phyloP scores from a whole-genome alignment of 495 filamentous ascomycete genomes.

The Bathelium albidoporum region DNA sequence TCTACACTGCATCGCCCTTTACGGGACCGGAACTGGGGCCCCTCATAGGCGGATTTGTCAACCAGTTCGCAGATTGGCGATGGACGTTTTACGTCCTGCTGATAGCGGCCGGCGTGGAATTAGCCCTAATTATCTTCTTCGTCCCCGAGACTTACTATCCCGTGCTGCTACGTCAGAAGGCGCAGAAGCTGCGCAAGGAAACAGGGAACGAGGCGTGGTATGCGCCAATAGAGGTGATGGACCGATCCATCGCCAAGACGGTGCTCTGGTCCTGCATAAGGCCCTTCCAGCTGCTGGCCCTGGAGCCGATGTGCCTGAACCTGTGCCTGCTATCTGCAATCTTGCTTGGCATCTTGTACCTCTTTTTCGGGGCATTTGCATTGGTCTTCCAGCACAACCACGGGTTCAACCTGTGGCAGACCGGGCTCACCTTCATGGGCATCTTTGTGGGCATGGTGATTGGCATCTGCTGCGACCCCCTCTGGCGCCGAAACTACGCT shows the following conservation, averaged over 20 bases:
- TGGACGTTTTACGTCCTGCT: conserved; percentile 86
- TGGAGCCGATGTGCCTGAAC: conserved; percentile 70
- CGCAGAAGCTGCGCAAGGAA: conserved; percentile 55
- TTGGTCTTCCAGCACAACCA: conserved; percentile 71
- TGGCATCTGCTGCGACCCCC: conserved; percentile 57
- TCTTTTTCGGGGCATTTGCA: conserved; percentile 92
- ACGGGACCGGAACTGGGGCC: conserved; percentile 44
- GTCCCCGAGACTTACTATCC: conserved; percentile 90
- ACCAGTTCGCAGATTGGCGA: conserved; percentile 66
- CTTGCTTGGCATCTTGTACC: conserved; percentile 77
- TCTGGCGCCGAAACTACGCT: conserved; percentile 63
- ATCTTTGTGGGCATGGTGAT: conserved; percentile 69
- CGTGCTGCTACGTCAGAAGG: conserved; percentile 65
- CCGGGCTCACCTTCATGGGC: conserved; percentile 59
- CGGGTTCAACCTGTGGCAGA: conserved; percentile 69
- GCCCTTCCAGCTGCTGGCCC: conserved; percentile 69
- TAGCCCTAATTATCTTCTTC: conserved; percentile 54
- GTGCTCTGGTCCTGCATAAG: conserved; percentile 61
- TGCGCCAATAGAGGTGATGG: conserved; percentile 71
- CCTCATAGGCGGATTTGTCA: conserved; percentile 63
- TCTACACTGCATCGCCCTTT: conserved; percentile 64
- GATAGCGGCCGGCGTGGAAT: conserved; percentile 62
- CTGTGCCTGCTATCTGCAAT: conserved; percentile 81
- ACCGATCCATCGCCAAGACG: conserved; percentile 60
- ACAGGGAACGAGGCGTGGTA: conserved; percentile 67